Base-by-base conservation (phyloP, 1,284 basidiomycete genomes). In the Microbotryum lychnidis-dioicae region DNA sequence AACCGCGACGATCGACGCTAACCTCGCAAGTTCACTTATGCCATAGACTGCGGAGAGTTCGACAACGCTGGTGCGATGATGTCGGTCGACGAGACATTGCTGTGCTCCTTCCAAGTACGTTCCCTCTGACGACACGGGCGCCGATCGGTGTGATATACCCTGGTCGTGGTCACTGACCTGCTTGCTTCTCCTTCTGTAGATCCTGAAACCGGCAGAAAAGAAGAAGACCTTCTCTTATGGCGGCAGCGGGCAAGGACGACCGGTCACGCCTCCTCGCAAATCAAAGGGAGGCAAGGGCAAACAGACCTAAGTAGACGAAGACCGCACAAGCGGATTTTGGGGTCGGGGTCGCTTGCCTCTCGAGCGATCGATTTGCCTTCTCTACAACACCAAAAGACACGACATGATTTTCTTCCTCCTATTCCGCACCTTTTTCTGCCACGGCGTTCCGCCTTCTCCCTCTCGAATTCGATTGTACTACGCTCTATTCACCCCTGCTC, bases 21-120 rank as follows among this genome's bases (percentile, higher is more conserved):
- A 6, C 54, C 1, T 18, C 42, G 46, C 25, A n/a, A 47, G 21
- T 25, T 42, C 49, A 51, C 97, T 81, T 96, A 97, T 75, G 96
- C 91, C 75, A 91, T 91, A 72, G 91, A 62, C 53, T 63, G 62
- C 44, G 63, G 67, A 49, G 80, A 73, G 62, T 98, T 98, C 74
- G 96, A 98, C 78, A 98, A 98, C 75, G 93, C 93, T 20, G 94
- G 94, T 48, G 94, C 94, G 31, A 97, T 98, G 94, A 98, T 98
- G 96, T 93, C 89, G 73, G 96, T 98, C 57, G 94, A 97, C 75
- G 94, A 98, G 79, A 97, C 93, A 9, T 77, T 98, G 69, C 78
- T 98, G 67, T 98, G 94, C 78, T 97, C 93, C 18, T 98, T 98
- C 89, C 92, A 97, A 79, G 91, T 92, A 68, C 66, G 84, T 76